Conservation (phyloP, 2,329 filamentous ascomycete species). For the Helminthosporium solani region DNA sequence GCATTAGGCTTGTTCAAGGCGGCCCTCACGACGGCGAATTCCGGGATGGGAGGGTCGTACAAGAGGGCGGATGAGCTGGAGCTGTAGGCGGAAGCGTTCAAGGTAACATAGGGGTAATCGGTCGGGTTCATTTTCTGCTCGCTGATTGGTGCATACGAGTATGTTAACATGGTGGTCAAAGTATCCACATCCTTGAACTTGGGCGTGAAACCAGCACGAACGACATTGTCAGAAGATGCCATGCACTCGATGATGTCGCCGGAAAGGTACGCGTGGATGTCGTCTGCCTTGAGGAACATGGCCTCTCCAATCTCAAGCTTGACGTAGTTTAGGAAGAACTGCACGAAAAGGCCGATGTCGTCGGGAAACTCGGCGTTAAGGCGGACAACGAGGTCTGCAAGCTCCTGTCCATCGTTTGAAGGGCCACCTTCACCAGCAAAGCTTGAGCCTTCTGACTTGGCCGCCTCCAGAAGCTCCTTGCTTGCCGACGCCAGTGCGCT, state of each 20-base stretch:
- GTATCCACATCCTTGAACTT: constrained; percentile 97
- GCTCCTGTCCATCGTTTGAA: constrained; percentile 66
- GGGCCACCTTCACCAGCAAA: constrained; percentile 74
- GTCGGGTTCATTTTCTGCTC: constrained; percentile 89
- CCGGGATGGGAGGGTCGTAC: constrained; percentile 95
- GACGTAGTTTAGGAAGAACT: constrained; percentile 97
- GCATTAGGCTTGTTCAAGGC: constrained; percentile 68
- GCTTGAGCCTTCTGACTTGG: constrained; percentile 64
- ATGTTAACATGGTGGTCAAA: constrained; percentile 87
- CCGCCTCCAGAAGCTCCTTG: constrained; percentile 68
- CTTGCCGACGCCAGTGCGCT: constrained; percentile 65
- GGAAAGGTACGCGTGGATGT: constrained; percentile 92
- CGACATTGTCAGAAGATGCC: constrained; percentile 98
- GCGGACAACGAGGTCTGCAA: constrained; percentile 74
- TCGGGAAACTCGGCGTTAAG: constrained; percentile 79
- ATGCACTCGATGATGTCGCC: constrained; percentile 99
- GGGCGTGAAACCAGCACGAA: constrained; percentile 93
- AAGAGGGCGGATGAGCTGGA: constrained; percentile 70
- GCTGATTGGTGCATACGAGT: constrained; percentile 89
- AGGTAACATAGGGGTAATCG: constrained; percentile 80
- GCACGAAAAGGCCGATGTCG: constrained; percentile 90
- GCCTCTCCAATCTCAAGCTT: constrained; percentile 85
- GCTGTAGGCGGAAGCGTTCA: constrained; percentile 80
- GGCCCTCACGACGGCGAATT: constrained; percentile 87
- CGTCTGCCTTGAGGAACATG: constrained; percentile 93